These are phyloP conservation scores for Penicillium sp. DNA, from an alignment of 2,329 filamentous ascomycete species.

Conservation along the genomic window DNA sequence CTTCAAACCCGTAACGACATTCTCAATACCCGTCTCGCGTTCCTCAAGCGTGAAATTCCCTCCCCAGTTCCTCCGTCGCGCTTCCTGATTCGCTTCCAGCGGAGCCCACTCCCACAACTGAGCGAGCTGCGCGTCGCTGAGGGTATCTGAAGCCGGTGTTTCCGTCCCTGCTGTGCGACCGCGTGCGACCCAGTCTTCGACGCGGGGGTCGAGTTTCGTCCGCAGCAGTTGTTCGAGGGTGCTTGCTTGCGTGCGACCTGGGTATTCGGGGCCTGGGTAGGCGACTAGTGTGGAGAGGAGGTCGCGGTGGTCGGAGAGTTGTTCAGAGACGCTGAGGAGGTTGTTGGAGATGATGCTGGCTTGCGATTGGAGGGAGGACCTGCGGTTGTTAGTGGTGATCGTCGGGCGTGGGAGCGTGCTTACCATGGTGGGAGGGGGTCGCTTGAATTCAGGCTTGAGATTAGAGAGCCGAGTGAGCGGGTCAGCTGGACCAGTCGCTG, in stretches of 20 bases:
- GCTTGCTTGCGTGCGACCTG: conserved; percentile 62
- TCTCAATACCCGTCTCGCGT: conserved; percentile 64
- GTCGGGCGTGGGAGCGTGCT: conserved; percentile 21
- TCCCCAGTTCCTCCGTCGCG: conserved; percentile 52
- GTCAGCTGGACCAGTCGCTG: conserved; percentile 69
- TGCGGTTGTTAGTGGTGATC: conserved; percentile 35
- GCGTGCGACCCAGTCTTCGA: conserved; percentile 71
- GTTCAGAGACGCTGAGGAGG: conserved; percentile 66
- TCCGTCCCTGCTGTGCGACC: conserved; percentile 52
- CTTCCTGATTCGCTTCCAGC: conserved; percentile 49
- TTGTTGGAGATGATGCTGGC: conserved; percentile 71
- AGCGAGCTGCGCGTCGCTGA: conserved; percentile 54
- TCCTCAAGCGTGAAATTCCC: conserved; percentile 74
- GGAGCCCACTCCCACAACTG: conserved; percentile 63
- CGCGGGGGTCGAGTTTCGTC: conserved; percentile 79
- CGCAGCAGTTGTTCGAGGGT: conserved; percentile 71
- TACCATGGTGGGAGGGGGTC: conserved; percentile 70
- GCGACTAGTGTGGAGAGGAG: conserved; percentile 71
- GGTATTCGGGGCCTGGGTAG: conserved; percentile 76
- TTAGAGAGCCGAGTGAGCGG: conserved; percentile 67
- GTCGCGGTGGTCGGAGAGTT: conserved; percentile 65
- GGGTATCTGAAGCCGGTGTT: conserved; percentile 2
- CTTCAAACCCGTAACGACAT: conserved; percentile 70
- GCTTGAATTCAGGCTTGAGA: conserved; percentile 61
- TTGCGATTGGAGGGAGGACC: conserved; percentile 71